Conservation (phyloP, 2,329 filamentous ascomycete genomes). For the Trichophyton simii region DNA sequence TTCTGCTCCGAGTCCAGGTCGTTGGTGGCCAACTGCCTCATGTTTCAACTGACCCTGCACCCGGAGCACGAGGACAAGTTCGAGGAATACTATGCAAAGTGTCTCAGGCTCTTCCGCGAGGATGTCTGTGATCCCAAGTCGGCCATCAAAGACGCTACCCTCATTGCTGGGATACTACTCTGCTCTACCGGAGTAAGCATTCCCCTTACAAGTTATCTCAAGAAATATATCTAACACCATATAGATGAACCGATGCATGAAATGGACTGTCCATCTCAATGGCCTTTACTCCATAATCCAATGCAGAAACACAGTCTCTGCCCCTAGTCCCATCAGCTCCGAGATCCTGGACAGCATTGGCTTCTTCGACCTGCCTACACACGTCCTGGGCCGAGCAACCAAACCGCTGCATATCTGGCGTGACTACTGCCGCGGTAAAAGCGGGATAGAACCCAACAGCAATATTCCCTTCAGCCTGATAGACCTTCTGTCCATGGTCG, state of each 20-base stretch:
- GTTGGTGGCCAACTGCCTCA: constrained; percentile 11
- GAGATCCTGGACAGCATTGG: constrained; percentile 9
- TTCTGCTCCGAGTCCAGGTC: constrained; percentile 9
- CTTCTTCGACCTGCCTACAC: constrained; percentile 11
- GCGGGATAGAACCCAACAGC: constrained; percentile 9
- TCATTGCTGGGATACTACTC: constrained; percentile 11
- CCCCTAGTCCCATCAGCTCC: constrained; percentile 2
- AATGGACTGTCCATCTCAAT: constrained; percentile 11
- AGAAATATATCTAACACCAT: no score
- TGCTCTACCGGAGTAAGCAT: constrained; percentile 6
- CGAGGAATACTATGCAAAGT: constrained; percentile 9
- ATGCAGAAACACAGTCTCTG: constrained; percentile 5
- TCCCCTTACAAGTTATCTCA: no score
- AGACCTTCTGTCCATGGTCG: constrained; percentile 8
- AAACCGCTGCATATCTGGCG: constrained; percentile 11
- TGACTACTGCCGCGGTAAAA: constrained; percentile 11
- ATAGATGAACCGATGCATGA: constrained; percentile 11
- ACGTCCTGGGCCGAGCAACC: constrained; percentile 9
- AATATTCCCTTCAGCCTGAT: constrained; percentile 10
- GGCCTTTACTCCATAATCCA: constrained; percentile 9
- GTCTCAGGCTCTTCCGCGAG: constrained; percentile 8
- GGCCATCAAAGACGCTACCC: constrained; percentile 8
- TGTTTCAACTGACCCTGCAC: constrained; percentile 10
- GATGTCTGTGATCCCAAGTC: constrained; percentile 7
- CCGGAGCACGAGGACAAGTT: constrained; percentile 9